A percentile compares a stretch with the other conserved stretches of the same genome.
These are phyloP conservation scores for Monosporascus ibericus DNA, from an alignment of 2,329 filamentous ascomycete species.

Conservation along the genomic window DNA sequence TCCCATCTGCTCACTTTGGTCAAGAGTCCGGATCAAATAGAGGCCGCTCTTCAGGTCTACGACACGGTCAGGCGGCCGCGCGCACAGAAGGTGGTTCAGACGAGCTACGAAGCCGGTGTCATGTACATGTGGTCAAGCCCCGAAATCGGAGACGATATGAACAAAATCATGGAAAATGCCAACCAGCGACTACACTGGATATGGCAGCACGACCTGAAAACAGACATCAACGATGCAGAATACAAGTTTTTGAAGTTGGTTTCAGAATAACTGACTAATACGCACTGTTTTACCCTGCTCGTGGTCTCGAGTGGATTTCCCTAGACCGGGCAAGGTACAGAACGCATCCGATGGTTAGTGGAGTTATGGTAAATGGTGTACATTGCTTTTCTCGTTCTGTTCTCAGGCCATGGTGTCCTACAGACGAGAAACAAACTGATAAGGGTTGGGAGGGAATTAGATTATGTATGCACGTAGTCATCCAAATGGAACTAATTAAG, in stretches of 20 bases:
- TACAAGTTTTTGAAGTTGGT: constrained; percentile 11
- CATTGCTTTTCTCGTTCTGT: no score
- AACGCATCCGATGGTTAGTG: no score
- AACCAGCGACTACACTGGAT: constrained; percentile 26
- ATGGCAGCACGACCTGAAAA: constrained; percentile 24
- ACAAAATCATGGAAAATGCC: constrained; percentile 22
- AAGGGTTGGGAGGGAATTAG: no score
- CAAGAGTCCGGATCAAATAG: constrained; percentile 11
- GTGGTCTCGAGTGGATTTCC: no score
- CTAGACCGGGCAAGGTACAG: no score
- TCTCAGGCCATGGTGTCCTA: no score
- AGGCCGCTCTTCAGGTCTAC: constrained; percentile 20
- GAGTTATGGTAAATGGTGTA: no score
- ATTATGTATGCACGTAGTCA: no score
- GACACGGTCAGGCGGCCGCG: constrained; percentile 23
- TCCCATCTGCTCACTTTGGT: constrained; percentile 17
- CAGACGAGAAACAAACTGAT: no score
- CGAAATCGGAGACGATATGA: constrained; percentile 22
- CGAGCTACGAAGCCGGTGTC: constrained; percentile 23
- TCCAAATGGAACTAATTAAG: no score
- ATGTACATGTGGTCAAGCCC: constrained; percentile 22
- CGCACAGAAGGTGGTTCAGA: constrained; percentile 24
- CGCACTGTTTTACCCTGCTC: no score
- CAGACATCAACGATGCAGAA: constrained; percentile 18
- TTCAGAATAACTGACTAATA: neutral